phyloP scores from a whole-genome alignment of 139 green algal genomes.

The Desmodesmus armatus region DNA sequence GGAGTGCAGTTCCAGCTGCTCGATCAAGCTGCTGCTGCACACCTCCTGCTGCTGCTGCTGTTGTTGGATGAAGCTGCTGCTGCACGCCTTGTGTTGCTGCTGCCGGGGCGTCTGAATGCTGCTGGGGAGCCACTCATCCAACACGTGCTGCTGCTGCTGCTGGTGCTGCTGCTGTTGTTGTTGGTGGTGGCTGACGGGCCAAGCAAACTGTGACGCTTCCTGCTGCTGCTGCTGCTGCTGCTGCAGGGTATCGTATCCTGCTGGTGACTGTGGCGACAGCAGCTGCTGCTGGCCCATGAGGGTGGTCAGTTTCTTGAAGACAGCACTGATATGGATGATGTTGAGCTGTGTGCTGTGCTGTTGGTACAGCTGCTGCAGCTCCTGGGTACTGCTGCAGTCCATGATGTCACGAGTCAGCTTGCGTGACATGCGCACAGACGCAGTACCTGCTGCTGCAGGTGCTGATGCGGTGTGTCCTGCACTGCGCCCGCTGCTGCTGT shows the following conservation, averaged over 20 bases:
- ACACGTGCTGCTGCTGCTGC: too few species aligned
- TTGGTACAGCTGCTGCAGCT: not conserved
- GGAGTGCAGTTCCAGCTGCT: slow-evolving; percentile 9
- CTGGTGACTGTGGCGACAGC: not conserved
- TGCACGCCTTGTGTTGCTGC: too few species aligned
- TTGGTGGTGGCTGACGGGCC: too few species aligned
- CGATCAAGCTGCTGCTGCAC: not conserved
- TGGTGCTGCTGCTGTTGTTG: too few species aligned
- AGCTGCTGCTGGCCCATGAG: too few species aligned
- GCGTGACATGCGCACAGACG: too few species aligned
- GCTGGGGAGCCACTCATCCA: too few species aligned
- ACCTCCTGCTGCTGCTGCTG: not conserved
- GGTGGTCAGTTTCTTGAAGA: slow-evolving; percentile 10
- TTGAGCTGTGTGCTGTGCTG: not conserved
- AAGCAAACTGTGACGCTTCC: too few species aligned
- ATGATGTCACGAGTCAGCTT: not conserved
- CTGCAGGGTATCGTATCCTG: not conserved
- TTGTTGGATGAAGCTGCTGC: not conserved
- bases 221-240: slow-evolving; percentile 10
- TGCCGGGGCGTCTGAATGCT: not conserved
- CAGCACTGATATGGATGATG: slow-evolving; percentile 26
- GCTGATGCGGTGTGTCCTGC: not conserved
- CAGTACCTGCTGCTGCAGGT: not conserved
- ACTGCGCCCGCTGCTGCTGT: not conserved
- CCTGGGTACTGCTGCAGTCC: not conserved